Percentiles rank a stretch among this genome's conserved stretches.
phyloP scores from a whole-genome alignment of 805 yeast species.

The Barnettozyma sp. region DNA sequence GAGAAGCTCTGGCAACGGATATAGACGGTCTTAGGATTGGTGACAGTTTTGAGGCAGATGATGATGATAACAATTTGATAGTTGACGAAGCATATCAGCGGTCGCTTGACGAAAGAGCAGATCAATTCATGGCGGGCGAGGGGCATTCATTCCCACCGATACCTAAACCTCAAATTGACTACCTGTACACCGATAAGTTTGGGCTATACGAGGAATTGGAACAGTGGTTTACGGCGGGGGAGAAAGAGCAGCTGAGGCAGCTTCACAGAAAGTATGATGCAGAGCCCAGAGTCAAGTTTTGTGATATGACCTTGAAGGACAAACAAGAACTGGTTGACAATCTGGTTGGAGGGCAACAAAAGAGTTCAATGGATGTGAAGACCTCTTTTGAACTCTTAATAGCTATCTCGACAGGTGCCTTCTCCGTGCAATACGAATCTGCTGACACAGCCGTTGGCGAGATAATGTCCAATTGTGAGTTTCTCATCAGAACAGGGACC shows the following conservation, averaged over 20 bases:
- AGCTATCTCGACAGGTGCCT: slow-evolving; percentile 15
- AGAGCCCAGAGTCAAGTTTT: slow-evolving; percentile 11
- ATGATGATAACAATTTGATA: slow-evolving; percentile 22
- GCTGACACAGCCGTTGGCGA: too few species aligned
- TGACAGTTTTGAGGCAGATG: slow-evolving; percentile 31
- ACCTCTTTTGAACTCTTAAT: slow-evolving; percentile 10
- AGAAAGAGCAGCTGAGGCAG: slow-evolving; percentile 13
- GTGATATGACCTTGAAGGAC: slow-evolving; percentile 11
- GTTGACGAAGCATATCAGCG: slow-evolving; percentile 31
- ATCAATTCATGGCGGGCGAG: slow-evolving; percentile 22
- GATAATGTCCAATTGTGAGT: too few species aligned
- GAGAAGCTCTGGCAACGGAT: slow-evolving; percentile 5
- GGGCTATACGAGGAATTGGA: slow-evolving; percentile 35
- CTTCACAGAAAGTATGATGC: slow-evolving; percentile 5
- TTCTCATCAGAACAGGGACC: slow-evolving; percentile 7
- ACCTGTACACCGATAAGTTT: slow-evolving; percentile 33
- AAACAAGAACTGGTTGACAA: slow-evolving; percentile 13
- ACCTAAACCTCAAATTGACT: slow-evolving; percentile 38
- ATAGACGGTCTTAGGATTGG: slow-evolving; percentile 33
- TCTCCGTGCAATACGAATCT: slow-evolving; percentile 8
- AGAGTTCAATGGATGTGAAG: too few species aligned
- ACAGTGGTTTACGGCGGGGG: slow-evolving; percentile 39
- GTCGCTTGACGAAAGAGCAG: slow-evolving; percentile 31
- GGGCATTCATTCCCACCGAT: slow-evolving; percentile 23
- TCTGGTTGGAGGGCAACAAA: too few species aligned